phyloP scores from a whole-genome alignment of 2,329 filamentous ascomycete species.

The Cryoendolithus antarcticus region DNA sequence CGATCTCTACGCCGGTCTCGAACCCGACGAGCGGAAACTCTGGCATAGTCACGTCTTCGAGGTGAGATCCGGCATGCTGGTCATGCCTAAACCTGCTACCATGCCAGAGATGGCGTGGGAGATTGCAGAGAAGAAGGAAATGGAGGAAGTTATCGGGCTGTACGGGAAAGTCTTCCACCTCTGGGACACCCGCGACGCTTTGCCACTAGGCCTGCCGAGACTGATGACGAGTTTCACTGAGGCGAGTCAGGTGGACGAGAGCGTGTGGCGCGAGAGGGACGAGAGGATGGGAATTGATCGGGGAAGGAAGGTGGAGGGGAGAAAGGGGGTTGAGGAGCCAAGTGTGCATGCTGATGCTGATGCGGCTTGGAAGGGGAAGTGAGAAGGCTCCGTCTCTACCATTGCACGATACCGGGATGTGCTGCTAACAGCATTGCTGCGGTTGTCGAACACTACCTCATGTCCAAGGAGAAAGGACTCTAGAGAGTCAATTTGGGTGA shows the following conservation, averaged over 20 bases:
- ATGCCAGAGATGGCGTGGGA: constrained; percentile 58
- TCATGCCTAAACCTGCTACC: constrained; percentile 51
- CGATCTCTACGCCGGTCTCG: constrained; percentile 53
- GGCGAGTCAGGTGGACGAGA: constrained; percentile 36
- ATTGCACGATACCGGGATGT: no score
- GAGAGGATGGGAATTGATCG: constrained; percentile 40
- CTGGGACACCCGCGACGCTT: constrained; percentile 68
- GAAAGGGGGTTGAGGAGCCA: constrained; percentile 41
- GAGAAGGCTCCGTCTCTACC: no score
- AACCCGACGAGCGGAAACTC: constrained; percentile 54
- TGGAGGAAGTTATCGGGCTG: constrained; percentile 60
- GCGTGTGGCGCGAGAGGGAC: constrained; percentile 40
- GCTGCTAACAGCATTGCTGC: no score
- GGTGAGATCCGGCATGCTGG: constrained; percentile 67
- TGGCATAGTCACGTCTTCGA: constrained; percentile 73
- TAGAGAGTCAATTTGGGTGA: no score
- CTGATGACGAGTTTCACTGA: constrained; percentile 52
- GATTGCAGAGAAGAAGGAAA: constrained; percentile 62
- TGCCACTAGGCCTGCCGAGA: constrained; percentile 49
- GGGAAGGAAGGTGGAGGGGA: constrained; percentile 39
- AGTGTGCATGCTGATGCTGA: constrained; percentile 37
- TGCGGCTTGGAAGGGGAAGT: constrained; percentile 28
- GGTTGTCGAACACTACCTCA: no score
- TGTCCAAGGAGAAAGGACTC: no score
- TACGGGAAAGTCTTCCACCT: constrained; percentile 81